These are phyloP conservation scores for Sordariomycetes sp. DNA, from an alignment of 2,329 filamentous ascomycete genomes.

Conservation along the genomic window DNA sequence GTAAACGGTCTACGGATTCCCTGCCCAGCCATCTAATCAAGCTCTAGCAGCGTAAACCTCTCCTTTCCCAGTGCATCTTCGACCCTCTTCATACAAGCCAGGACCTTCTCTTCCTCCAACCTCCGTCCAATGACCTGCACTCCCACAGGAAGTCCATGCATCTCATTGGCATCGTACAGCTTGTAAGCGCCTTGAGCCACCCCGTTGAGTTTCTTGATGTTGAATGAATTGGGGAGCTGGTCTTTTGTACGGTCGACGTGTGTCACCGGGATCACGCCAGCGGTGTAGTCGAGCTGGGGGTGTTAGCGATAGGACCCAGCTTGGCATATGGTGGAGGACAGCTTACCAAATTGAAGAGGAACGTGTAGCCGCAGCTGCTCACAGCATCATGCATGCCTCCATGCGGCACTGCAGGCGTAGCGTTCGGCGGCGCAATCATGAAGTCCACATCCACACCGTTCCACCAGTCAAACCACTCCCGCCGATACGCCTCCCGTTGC, in stretches of 20 bases:
- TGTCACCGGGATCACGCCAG: constrained; percentile 75
- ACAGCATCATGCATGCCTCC: constrained; percentile 79
- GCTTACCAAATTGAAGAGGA: constrained; percentile 78
- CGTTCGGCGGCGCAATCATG: constrained; percentile 76
- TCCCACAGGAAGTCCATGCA: constrained; percentile 82
- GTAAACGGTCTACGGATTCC: no score
- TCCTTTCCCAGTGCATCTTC: constrained; percentile 61
- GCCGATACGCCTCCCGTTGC: constrained; percentile 68
- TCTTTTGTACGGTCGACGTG: constrained; percentile 67
- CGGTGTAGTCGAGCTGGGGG: constrained; percentile 71
- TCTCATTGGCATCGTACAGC: constrained; percentile 70
- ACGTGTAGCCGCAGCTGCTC: constrained; percentile 85
- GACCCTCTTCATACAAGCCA: constrained; percentile 70
- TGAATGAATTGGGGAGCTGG: constrained; percentile 52
- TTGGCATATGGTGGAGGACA: neutral
- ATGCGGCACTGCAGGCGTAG: constrained; percentile 81
- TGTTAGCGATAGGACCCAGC: constrained; percentile 4
- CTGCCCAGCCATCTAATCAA: constrained; percentile 27
- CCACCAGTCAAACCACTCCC: constrained; percentile 81
- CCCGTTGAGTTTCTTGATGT: constrained; percentile 59
- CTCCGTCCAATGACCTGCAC: constrained; percentile 76
- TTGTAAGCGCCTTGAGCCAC: constrained; percentile 78
- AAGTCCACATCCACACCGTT: constrained; percentile 64
- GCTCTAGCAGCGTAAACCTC: constrained; percentile 40
- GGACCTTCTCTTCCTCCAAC: constrained; percentile 79